Evolutionary conservation across 306 rosid species (phyloP), one percentile per base, ranked within the genome.

Genomic region (Fragaria nilgerrensis): DNA sequence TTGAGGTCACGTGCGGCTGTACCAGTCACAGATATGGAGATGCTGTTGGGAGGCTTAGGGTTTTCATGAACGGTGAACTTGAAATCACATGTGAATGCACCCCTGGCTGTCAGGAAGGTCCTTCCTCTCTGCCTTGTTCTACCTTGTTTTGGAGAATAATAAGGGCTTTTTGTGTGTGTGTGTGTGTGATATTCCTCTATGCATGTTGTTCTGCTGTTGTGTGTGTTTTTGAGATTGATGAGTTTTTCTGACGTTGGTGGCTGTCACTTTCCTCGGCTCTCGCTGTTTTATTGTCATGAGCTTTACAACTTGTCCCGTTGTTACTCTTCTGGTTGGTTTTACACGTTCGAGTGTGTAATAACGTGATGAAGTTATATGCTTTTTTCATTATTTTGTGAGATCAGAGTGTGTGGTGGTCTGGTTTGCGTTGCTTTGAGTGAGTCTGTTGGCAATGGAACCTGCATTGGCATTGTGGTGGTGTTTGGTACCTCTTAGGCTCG

Each of bases 11-110:
- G 88, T 94, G 98, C 62, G 98, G 98, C 45, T 94, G 98, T 81
- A 94, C 98, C 3, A 94, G 98, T 76, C 98, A 92, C 74, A 85
- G 97, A 72, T 94, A 94, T 53, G 98, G 98, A 41, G 98, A 94
- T 44, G 97, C 98, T 77, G 98, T 94, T 63, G 98, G 98, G 22
- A 89, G 98, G 82, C 98, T 94, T 92, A 94, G 97, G 98, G 98
- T 94, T 94, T 94, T 86, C 89, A 23, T 83, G 16, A 94, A 85
- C 85, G 98, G 98, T 11, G 89, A 81, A 79, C 98, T 94, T 47
- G 87, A 92, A 84, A 86, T 94, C 91, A 75, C 88, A 78, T 94
- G 98, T 77, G 96, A 94, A 84, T 94, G 98, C 96, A 92, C 97
- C 82, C 98, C 98, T 85, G 97, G 97, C 77, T 94, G 98, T 85